Base-by-base conservation (phyloP, 2,329 filamentous ascomycete species). In the Leptographium procerum region DNA sequence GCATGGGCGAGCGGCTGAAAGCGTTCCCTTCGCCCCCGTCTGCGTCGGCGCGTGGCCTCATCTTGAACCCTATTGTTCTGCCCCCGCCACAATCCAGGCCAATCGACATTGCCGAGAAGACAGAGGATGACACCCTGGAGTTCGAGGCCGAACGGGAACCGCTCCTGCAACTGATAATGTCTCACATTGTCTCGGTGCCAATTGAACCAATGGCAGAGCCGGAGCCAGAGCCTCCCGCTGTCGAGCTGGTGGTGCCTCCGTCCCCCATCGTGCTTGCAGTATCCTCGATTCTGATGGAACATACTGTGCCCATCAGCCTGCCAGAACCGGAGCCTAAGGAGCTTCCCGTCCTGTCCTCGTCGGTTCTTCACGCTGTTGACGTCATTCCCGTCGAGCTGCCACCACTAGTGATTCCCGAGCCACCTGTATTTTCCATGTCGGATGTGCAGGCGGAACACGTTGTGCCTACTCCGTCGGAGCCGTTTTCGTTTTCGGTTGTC, bases 21-120 rank as follows among this genome's bases (percentile, higher is more conserved):
- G 74, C 76, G 62, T 82, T 83, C 70, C 79, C 80, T 2, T 72
- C 77, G 14, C 80, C 81, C 5, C 80, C 80, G 1, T 71, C 81
- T 4, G 79, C 80, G 1, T 71, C 71, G 0, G 73, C 74, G n/a
- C 62, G 64, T 1, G 64, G 63, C 4, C 55, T 59, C 24, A 47
- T 63, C 5, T 53, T 65, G 3, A 56, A 63, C 2, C 61, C 68
- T 11, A 66, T 72, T 33, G 48, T 58, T 45, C 57, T 69, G 24
- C 65, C 69, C 1, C 64, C 68, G 11, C 65, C 66, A 1, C 71
- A 73, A 5, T 65, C 69, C 0, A 68, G 36, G 11, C 50, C 55
- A 13, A 29, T 31, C 3, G 36, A 52, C 5, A 26, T 51, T 2
- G 47, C 24, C 31, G 45, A 24, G 11, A 51, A 40, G 33, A 31